Evolutionary conservation across 495 filamentous ascomycete species (phyloP).

Genomic region (Platismatia glauca): DNA sequence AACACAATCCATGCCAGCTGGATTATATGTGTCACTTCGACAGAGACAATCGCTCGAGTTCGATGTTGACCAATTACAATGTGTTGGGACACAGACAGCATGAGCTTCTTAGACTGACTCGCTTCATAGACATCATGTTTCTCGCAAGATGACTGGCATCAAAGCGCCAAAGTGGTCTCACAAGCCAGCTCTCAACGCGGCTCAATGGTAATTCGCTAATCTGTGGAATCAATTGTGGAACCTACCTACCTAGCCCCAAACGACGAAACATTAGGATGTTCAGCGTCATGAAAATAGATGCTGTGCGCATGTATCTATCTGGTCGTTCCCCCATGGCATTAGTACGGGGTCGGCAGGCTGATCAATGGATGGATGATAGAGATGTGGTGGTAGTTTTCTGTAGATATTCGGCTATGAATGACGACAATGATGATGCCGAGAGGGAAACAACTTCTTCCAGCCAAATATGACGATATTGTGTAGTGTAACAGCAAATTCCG

Average conservation of each 20-base stretch:
- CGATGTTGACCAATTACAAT: not conserved
- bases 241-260: no score
- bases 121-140: no score
- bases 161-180: not conserved
- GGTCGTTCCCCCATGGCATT: not conserved
- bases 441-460: no score
- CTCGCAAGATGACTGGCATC: not conserved
- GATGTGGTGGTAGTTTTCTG: not conserved
- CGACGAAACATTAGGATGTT: not conserved
- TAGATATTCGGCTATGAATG: not conserved
- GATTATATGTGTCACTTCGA: no score
- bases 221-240: not conserved
- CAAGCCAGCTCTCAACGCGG: not conserved
- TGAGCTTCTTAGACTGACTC: not conserved
- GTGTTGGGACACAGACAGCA: not conserved
- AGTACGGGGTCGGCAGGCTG: not conserved
- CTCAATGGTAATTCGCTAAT: not conserved
- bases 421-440: not conserved
- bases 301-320: not conserved
- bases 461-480: no score
- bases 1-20: not conserved
- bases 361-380: not conserved
- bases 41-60: not conserved
- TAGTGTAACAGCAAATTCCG: no score
- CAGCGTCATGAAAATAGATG: not conserved